phyloP scores from a whole-genome alignment of 176 grass and related monocot genomes.

The Musa troglodytarum region DNA sequence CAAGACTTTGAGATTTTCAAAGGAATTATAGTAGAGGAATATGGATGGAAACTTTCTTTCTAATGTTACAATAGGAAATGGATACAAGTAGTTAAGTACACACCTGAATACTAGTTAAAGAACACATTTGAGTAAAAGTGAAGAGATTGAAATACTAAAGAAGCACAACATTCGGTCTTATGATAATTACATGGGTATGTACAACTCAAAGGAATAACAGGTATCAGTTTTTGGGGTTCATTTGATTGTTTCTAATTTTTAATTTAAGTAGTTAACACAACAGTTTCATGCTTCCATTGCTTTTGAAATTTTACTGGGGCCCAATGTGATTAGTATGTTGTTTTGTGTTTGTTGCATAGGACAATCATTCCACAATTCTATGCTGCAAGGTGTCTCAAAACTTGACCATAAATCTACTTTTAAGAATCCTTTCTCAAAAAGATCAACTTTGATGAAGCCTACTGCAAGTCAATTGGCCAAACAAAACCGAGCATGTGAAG shows the following conservation, averaged over 20 bases:
- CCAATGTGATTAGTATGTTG: neutral
- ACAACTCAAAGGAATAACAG: too few relatives aligned
- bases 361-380: neutral
- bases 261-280: neutral
- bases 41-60: too few relatives aligned
- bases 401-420: neutral
- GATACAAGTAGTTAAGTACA: too few relatives aligned
- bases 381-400: neutral
- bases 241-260: neutral
- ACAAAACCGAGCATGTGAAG: conserved; percentile 37
- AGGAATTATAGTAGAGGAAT: too few relatives aligned
- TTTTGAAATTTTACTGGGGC: neutral
- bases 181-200: neutral
- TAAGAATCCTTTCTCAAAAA: conserved; percentile 16
- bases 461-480: conserved; percentile 84
- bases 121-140: too few relatives aligned
- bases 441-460: conserved; percentile 83
- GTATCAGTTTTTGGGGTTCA: neutral
- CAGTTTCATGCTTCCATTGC: neutral
- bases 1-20: too few relatives aligned
- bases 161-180: neutral
- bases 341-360: neutral
- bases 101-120: too few relatives aligned
- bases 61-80: too few relatives aligned
- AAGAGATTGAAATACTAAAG: neutral